These are phyloP conservation scores for Penicillium canescens DNA, from an alignment of 495 filamentous ascomycete species.

Conservation along the genomic window DNA sequence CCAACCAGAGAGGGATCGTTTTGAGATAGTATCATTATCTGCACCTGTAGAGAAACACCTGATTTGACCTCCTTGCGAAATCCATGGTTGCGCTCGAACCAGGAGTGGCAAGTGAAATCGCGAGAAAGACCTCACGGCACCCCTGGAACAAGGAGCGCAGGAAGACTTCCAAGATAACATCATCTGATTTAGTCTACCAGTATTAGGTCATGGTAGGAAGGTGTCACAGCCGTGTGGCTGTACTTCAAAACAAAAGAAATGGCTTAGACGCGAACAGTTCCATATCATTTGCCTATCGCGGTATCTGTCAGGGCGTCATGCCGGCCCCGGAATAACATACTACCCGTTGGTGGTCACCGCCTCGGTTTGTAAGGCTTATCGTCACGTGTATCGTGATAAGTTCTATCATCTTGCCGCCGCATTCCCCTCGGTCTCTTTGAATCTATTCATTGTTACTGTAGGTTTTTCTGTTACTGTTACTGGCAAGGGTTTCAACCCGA, in stretches of 20 bases:
- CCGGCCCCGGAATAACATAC: conserved; percentile 16
- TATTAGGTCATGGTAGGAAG: conserved; percentile 28
- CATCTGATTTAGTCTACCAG: neutral
- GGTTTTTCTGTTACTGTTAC: no score
- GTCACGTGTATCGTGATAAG: conserved; percentile 15
- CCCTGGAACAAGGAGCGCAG: conserved; percentile 38
- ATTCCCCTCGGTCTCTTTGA: neutral
- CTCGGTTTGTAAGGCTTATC: neutral
- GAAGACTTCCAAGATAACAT: conserved; percentile 33
- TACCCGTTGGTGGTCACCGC: conserved; percentile 19
- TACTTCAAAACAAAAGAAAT: neutral
- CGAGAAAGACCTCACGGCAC: conserved; percentile 30
- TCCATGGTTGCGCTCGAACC: conserved; percentile 19
- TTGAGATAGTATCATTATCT: conserved; percentile 14
- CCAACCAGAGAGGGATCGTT: conserved; percentile 41
- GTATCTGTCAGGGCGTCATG: conserved; percentile 30
- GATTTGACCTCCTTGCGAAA: neutral
- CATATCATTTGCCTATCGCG: conserved; percentile 30
- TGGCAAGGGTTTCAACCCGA: no score
- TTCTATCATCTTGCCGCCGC: neutral
- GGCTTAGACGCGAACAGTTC: neutral
- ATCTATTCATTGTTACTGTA: no score
- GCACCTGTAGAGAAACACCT: conserved; percentile 29
- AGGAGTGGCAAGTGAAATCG: conserved; percentile 24
- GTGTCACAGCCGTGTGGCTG: conserved; percentile 15